These are phyloP conservation scores for Ophiobolus disseminans DNA, from an alignment of 2,329 filamentous ascomycete species.

Conservation along the genomic window DNA sequence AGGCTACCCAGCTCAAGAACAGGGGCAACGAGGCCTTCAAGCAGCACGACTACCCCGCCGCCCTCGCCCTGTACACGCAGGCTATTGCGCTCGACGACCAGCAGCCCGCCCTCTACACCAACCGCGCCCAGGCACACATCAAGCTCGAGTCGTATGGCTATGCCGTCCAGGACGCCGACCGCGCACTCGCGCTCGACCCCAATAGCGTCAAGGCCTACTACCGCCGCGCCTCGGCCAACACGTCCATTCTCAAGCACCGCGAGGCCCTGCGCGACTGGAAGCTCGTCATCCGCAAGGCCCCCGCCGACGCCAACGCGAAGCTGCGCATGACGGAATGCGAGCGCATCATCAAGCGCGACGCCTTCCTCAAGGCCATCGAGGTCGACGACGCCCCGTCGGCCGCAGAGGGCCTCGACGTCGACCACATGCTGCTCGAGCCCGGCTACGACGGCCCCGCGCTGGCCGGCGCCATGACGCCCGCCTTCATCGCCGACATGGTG, in stretches of 20 bases:
- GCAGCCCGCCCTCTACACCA: constrained; percentile 90
- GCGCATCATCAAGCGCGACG: constrained; percentile 88
- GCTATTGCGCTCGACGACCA: constrained; percentile 84
- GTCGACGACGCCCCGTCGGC: constrained; percentile 91
- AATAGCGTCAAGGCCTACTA: constrained; percentile 95
- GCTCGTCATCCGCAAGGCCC: constrained; percentile 85
- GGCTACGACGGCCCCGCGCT: constrained; percentile 85
- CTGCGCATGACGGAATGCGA: constrained; percentile 92
- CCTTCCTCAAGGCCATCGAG: constrained; percentile 95
- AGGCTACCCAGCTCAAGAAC: constrained; percentile 86
- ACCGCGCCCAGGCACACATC: constrained; percentile 94
- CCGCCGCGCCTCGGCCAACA: constrained; percentile 87
- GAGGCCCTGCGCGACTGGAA: constrained; percentile 94
- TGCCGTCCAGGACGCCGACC: constrained; percentile 87
- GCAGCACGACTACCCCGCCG: constrained; percentile 82
- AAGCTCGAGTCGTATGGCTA: constrained; percentile 96
- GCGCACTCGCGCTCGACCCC: constrained; percentile 87
- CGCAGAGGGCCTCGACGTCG: constrained; percentile 86
- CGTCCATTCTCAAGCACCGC: constrained; percentile 85
- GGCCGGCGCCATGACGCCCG: constrained; percentile 85
- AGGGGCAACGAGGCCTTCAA: constrained; percentile 94
- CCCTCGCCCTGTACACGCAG: constrained; percentile 83
- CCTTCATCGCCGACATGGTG: constrained; percentile 98
- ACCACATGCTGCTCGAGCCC: constrained; percentile 81
- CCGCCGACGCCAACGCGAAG: constrained; percentile 87